These are phyloP conservation scores for Hypoxylon rickii DNA, from an alignment of 495 filamentous ascomycete genomes.

Conservation along the genomic window DNA sequence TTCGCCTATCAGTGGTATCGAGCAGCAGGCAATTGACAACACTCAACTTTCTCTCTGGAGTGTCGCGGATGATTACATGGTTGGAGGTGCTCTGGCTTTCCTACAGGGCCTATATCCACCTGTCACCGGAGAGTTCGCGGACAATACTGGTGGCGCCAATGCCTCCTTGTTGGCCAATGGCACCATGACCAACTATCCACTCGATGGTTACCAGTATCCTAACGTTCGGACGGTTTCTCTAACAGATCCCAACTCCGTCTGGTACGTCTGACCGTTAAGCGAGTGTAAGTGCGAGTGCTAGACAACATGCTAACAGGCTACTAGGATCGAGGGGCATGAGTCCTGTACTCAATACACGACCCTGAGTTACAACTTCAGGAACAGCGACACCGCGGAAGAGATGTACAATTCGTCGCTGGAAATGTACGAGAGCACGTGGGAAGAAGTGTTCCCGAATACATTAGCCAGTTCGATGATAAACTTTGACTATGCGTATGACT, in stretches of 20 bases:
- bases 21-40: constrained; percentile 44
- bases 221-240: constrained; percentile 36
- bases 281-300: not conserved
- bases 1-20: constrained; percentile 42
- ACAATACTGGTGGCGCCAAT: constrained; percentile 37
- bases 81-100: constrained; percentile 45
- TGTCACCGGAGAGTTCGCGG: constrained; percentile 28
- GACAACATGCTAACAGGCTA: not conserved
- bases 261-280: constrained; percentile 33
- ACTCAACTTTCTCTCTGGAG: constrained; percentile 43
- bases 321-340: constrained; percentile 41
- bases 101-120: constrained; percentile 52
- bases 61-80: constrained; percentile 39
- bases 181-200: constrained; percentile 40
- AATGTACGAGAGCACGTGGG: constrained; percentile 44
- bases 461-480: constrained; percentile 36
- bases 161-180: constrained; percentile 39
- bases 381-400: constrained; percentile 20
- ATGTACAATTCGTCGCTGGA: constrained; percentile 34
- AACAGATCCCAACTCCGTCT: constrained; percentile 42
- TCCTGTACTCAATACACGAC: constrained; percentile 38
- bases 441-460: constrained; percentile 35
- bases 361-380: constrained; percentile 32
- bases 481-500: constrained; percentile 47
- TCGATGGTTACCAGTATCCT: constrained; percentile 51